Base-by-base conservation (phyloP, 495 filamentous ascomycete genomes). In the Chaetomium cochliodes region DNA sequence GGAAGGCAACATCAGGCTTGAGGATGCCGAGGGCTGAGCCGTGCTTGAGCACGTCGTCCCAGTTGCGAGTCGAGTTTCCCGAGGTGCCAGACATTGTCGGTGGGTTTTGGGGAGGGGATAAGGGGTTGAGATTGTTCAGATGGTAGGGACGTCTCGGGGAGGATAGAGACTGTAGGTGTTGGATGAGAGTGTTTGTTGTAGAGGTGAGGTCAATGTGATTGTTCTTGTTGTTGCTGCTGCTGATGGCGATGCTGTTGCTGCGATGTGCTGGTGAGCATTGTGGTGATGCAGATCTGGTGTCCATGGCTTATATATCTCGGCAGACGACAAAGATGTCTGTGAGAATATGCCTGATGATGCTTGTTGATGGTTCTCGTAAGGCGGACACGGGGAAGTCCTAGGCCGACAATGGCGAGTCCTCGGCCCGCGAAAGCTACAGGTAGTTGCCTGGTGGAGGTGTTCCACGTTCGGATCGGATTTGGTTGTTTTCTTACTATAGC, bases 1-100 rank as follows among this genome's bases (percentile, higher is more conserved):
- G 50, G 39, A 66, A 66, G 64, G 58, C 64, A 20, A 67, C 59
- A 30, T 67, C 65, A n/a, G 65, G 60, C 55, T 59, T 67, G 47
- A 67, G 33, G 49, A 67, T 67, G 49, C 65, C 20, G 12, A 67
- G 46, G 11, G 65, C 65, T 5, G 65, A 67, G 8, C 59, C 55
- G 47, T 63, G 65, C 49, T 67, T 67, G 44, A 67, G 65, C 9
- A 67, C 11, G 23, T 67, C 65, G n/a, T 67, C 46, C 65, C 65
- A 67, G 60, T 67, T 53, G 41, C 56, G 56, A 46, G 56, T 46
- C 33, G 54, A 44, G 37, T 37, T 52, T 6, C 55, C 30, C 37
- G 41, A 20, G 60, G 7, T 60, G 47, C 54, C 47, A 46, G 65
- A 67, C 65, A 67, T 67, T 6, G 57, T 63, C 20, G 28, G 7